These are phyloP conservation scores for Microdochium paspali DNA, from an alignment of 2,329 filamentous ascomycete species.

Conservation along the genomic window DNA sequence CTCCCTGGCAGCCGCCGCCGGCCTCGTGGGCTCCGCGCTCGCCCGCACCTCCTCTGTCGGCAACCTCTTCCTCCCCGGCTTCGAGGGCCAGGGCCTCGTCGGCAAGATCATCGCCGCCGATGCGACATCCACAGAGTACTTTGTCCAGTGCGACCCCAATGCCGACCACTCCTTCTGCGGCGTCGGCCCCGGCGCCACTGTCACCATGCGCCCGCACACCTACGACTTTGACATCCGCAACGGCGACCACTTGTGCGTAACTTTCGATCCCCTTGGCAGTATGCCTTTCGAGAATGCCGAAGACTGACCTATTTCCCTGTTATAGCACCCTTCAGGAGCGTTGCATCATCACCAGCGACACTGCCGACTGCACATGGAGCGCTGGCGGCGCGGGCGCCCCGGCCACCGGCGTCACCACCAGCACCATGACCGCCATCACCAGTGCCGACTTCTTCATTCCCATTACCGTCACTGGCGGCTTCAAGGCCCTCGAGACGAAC, in stretches of 20 bases:
- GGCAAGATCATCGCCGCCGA: background rate
- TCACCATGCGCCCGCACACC: background rate
- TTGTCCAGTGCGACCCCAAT: background rate
- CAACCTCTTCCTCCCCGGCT: background rate
- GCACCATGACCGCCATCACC: background rate
- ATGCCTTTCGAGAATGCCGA: too few species aligned
- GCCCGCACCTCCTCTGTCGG: constrained; percentile 1
- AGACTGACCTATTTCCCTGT: background rate
- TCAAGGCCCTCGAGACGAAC: background rate
- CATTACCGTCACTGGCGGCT: background rate
- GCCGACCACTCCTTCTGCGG: background rate
- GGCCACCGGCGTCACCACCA: background rate
- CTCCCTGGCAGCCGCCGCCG: background rate
- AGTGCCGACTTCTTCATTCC: background rate
- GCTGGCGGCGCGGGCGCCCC: background rate
- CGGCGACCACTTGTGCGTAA: background rate
- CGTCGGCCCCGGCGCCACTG: background rate
- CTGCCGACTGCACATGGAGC: background rate
- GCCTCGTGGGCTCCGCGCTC: background rate
- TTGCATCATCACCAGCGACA: background rate
- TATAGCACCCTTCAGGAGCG: background rate
- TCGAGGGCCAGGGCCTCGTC: background rate
- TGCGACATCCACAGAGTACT: background rate
- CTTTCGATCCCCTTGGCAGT: background rate
- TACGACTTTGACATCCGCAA: background rate